These are phyloP conservation scores for Trichosanthes cucumerina DNA, from an alignment of 306 rosid species.

Conservation along the genomic window DNA sequence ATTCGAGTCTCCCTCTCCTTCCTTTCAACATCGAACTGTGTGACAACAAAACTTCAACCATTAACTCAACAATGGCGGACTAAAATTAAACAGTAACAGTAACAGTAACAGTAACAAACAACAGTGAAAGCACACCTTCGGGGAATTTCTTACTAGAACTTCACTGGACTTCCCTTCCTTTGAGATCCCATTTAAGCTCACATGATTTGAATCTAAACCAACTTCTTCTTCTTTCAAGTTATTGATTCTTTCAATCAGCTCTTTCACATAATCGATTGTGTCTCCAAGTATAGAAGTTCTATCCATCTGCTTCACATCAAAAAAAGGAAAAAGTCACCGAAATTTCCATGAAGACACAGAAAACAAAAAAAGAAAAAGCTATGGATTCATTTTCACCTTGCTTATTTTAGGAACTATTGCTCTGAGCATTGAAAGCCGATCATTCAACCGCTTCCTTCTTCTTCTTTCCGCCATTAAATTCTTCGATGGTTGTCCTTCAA, in stretches of 20 bases:
- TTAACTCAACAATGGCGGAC: not conserved
- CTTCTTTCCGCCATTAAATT: conserved; percentile 18
- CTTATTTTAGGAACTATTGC: conserved; percentile 15
- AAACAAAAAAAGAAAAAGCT: too few species aligned
- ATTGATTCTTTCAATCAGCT: conserved; percentile 76
- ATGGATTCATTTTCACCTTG: conserved; percentile 3
- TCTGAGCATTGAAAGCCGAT: conserved; percentile 15
- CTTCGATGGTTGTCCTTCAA: conserved; percentile 13
- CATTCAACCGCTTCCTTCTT: conserved; percentile 14
- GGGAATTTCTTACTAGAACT: conserved; percentile 64
- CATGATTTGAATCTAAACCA: conserved; percentile 24
- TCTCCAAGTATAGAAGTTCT: conserved; percentile 98
- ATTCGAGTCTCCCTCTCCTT: conserved; percentile 59
- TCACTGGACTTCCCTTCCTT: conserved; percentile 65
- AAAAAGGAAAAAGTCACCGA: not conserved
- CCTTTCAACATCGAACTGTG: conserved; percentile 83
- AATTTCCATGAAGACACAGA: not conserved
- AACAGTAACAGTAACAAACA: not conserved
- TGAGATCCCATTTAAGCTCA: conserved; percentile 37
- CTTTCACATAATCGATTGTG: conserved; percentile 92
- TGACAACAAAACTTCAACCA: conserved; percentile 5
- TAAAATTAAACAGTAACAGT: not conserved
- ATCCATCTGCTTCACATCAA: conserved; percentile 54
- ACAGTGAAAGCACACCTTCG: conserved; percentile 37
- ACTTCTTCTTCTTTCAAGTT: conserved; percentile 73